Conservation (phyloP, 139 green algal genomes). For the Coelastrella sp. region DNA sequence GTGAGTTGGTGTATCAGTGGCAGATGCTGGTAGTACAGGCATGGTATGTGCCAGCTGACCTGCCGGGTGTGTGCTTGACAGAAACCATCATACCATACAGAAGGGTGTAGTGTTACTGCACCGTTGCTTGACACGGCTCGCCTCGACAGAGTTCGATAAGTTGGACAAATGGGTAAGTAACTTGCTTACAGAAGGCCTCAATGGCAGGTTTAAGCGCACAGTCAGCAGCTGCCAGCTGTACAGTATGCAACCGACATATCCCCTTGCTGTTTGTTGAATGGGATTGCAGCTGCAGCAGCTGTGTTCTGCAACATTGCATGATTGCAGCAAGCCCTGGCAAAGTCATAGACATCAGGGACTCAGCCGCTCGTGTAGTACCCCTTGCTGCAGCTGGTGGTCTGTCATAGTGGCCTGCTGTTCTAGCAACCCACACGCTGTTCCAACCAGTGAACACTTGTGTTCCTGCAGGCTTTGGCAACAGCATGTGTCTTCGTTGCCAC, state of each 20-base stretch:
- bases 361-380: too few species aligned
- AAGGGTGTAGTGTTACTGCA: slow-evolving; percentile 23
- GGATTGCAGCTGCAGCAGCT: too few species aligned
- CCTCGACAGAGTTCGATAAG: neutral
- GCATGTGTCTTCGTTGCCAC: slow-evolving; percentile 31
- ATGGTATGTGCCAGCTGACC: neutral
- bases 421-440: too few species aligned
- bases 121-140: neutral
- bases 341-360: too few species aligned
- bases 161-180: slow-evolving; percentile 42
- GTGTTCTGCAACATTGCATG: too few species aligned
- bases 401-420: too few species aligned
- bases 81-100: neutral
- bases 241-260: too few species aligned
- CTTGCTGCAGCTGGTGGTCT: too few species aligned
- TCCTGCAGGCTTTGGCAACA: neutral
- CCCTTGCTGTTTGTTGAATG: too few species aligned
- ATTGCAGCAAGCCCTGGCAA: too few species aligned
- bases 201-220: neutral
- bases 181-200: neutral
- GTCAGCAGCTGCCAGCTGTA: neutral
- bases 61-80: neutral
- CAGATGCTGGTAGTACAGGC: neutral
- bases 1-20: neutral
- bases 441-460: neutral